Conservation (phyloP, 1,284 basidiomycete species). For the Stygiomarasmius scandens region DNA sequence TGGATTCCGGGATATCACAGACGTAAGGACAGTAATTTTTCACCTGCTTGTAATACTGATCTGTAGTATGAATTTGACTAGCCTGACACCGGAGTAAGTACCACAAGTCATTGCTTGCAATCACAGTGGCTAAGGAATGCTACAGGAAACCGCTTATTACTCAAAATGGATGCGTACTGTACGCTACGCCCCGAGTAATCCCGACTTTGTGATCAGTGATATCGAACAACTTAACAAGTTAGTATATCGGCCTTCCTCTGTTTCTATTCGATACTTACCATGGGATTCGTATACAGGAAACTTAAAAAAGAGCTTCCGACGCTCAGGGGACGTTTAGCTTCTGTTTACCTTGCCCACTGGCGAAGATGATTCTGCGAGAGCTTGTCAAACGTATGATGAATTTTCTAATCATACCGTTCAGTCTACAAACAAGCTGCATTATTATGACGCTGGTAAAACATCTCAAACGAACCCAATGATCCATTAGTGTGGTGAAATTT, state of each 20-base stretch:
- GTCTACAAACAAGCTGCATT: neutral
- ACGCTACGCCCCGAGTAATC: neutral
- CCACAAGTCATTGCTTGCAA: too few relatives aligned
- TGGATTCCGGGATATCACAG: neutral
- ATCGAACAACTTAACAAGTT: neutral
- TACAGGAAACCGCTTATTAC: neutral
- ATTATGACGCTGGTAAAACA: neutral
- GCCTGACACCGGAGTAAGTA: too few relatives aligned
- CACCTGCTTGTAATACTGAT: too few relatives aligned
- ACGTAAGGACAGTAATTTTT: too few relatives aligned
- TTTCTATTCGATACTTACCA: too few relatives aligned
- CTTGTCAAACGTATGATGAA: neutral
- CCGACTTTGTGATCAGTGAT: neutral
- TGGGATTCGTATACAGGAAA: too few relatives aligned
- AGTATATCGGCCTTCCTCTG: too few relatives aligned
- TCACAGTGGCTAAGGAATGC: too few relatives aligned
- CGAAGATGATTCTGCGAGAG: neutral
- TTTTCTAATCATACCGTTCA: conserved; percentile 5
- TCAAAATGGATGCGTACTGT: neutral
- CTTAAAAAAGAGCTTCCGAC: neutral
- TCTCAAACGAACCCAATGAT: too few relatives aligned
- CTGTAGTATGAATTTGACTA: too few relatives aligned
- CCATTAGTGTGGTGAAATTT: neutral
- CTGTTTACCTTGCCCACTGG: neutral
- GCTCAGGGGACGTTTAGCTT: neutral